Percentiles rank a stretch among this genome's conserved stretches.
These are phyloP conservation scores for Coniochaeta pulveracea DNA, from an alignment of 2,329 filamentous ascomycete species.

Conservation along the genomic window DNA sequence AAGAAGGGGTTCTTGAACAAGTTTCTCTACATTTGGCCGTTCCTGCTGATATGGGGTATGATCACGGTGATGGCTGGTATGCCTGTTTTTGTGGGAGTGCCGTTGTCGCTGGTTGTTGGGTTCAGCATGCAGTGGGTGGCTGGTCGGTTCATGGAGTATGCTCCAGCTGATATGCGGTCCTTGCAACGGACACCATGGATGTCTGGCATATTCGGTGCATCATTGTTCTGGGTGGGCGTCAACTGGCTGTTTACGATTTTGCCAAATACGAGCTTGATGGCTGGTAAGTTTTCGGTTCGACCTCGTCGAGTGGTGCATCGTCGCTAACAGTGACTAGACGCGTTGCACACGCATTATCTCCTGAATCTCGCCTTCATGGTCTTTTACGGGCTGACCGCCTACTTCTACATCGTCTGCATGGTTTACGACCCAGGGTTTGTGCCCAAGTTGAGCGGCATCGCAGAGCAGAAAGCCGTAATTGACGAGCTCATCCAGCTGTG, in stretches of 20 bases:
- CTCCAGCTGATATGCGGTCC: constrained; percentile 76
- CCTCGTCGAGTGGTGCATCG: not conserved
- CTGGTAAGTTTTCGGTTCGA: constrained; percentile 36
- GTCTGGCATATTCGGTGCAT: constrained; percentile 82
- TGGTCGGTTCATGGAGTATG: constrained; percentile 68
- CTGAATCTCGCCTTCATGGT: constrained; percentile 65
- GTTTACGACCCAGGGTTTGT: constrained; percentile 83
- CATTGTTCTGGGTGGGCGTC: constrained; percentile 68
- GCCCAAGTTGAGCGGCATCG: constrained; percentile 79
- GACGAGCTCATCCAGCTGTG: constrained; percentile 74
- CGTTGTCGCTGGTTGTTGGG: constrained; percentile 52
- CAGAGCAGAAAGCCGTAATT: constrained; percentile 80
- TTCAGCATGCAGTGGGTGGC: constrained; percentile 69
- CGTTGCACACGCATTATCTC: constrained; percentile 55
- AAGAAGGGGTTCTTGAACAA: constrained; percentile 67
- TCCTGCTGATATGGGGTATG: constrained; percentile 60
- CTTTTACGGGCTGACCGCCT: constrained; percentile 56
- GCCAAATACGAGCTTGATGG: constrained; percentile 27
- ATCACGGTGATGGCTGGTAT: constrained; percentile 63
- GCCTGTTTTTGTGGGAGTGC: constrained; percentile 66
- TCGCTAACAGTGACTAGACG: constrained; percentile 32
- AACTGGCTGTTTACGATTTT: constrained; percentile 68
- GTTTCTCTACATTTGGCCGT: constrained; percentile 86
- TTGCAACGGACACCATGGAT: constrained; percentile 92
- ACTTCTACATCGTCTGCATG: constrained; percentile 86